Evolutionary conservation across 148 eudicot genomes (phyloP).

Genomic region (Agrostemma githago): DNA sequence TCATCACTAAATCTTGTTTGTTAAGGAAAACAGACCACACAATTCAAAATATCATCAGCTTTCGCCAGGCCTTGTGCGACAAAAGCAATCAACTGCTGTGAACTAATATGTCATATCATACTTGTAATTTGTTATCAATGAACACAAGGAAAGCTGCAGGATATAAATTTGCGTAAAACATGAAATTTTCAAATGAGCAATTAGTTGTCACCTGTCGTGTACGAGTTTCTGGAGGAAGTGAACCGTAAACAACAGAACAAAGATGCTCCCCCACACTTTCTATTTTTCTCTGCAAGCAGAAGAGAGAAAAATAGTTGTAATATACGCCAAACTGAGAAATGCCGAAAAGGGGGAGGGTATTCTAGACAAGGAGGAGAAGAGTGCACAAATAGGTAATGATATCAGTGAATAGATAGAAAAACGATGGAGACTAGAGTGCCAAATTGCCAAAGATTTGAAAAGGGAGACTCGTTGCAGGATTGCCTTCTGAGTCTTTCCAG

Average conservation of each 20-base stretch:
- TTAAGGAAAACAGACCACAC: background rate
- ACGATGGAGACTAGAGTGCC: background rate
- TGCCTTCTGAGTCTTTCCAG: no score
- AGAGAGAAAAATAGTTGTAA: constrained; percentile 5
- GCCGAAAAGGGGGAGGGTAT: background rate
- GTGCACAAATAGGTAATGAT: background rate
- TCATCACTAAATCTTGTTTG: constrained; percentile 3
- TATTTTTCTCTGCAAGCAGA: constrained; percentile 53
- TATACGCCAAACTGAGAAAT: constrained; percentile 1
- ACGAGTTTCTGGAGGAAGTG: constrained; percentile 92
- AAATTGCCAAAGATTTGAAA: background rate
- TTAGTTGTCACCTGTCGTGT: constrained; percentile 73
- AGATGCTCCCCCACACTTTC: constrained; percentile 68
- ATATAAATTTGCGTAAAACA: background rate
- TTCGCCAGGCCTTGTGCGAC: background rate
- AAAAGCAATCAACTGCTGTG: background rate
- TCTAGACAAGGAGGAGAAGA: background rate
- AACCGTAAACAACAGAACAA: constrained; percentile 98
- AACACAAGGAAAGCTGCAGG: background rate
- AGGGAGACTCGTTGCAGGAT: background rate
- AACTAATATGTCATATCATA: background rate
- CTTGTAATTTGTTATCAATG: constrained; percentile 14
- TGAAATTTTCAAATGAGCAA: background rate
- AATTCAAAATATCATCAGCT: background rate
- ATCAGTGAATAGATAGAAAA: background rate